Evolutionary conservation across 257 asterid genomes (phyloP).

Genomic region (Cruciata laevipes): DNA sequence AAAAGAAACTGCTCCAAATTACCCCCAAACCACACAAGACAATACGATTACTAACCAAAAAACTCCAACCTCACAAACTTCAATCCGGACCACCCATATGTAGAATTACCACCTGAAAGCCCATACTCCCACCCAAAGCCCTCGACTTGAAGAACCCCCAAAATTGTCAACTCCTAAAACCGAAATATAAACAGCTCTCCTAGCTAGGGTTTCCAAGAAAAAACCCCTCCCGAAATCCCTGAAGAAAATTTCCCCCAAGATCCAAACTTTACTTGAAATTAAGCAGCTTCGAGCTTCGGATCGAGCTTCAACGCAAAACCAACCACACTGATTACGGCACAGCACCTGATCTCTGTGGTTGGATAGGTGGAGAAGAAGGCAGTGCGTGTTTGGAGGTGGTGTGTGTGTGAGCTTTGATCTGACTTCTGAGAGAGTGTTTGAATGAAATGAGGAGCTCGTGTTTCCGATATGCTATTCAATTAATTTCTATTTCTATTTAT

Average conservation of each 20-base stretch:
- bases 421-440: slow-evolving; percentile 20
- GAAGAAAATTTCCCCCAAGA: neutral
- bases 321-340: neutral
- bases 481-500: neutral
- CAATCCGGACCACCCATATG: slow-evolving; percentile 19
- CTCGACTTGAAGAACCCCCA: slow-evolving; percentile 9
- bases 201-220: slow-evolving; percentile 9
- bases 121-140: slow-evolving; percentile 18
- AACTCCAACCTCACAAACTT: slow-evolving; percentile 9
- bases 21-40: neutral
- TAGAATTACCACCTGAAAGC: slow-evolving; percentile 13
- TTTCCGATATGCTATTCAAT: slow-evolving; percentile 6
- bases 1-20: neutral
- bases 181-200: neutral
- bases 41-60: neutral
- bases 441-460: slow-evolving; percentile 16
- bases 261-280: slow-evolving; percentile 5
- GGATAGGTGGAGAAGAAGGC: slow-evolving; percentile 8
- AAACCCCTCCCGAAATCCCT: neutral
- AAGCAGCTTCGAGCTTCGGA: slow-evolving; percentile 12
- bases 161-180: slow-evolving; percentile 7
- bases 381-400: slow-evolving; percentile 9
- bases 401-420: slow-evolving; percentile 17
- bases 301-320: neutral
- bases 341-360: slow-evolving; percentile 27